Base-by-base conservation (phyloP, 2,329 filamentous ascomycete species). In the Setomelanomma holmii region DNA sequence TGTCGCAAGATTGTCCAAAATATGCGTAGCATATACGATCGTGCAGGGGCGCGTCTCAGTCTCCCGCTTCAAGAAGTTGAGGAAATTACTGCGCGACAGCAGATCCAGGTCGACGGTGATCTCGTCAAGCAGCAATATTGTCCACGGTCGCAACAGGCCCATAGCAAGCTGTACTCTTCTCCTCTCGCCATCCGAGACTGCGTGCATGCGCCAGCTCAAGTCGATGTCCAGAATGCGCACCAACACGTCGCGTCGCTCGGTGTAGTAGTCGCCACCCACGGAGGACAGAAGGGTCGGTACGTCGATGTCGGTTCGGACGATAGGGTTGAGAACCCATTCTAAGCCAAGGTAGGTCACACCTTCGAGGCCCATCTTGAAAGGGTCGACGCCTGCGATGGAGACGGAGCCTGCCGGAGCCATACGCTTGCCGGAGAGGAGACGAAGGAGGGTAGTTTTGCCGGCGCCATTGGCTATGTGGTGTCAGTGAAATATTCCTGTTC, bases 271-370 rank as follows among this genome's bases (percentile, higher is more conserved):
- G 11, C 95, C 95, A 55, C 95, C 95, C 0, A 99, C 90, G 2
- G 87, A 91, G 42, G 86, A 80, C 21, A 99, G 86, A 5, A 99
- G 85, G 61, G 96, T 93, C 3, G 84, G 84, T 3, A 99, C 93
- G 53, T 91, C 91, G 63, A 99, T 96, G 76, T 99, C 95, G 23
- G 89, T 96, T 45, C 93, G 89, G 41, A 98, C 95, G 67, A 98
- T 96, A 42, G 90, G 91, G 80, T 98, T 98, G 8, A 99, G 84
- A 3, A 98, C 95, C 95, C 95, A 99, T 81, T 99, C 95, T 0
- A 97, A 86, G 1, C 95, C 95, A 6, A 99, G 89, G 76, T 99
- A 99, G 19, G 93, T 98, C 24, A 99, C 93, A 56, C 95, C 95
- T 77, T 96, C 90, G 22, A 97, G 86, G 10, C 88, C 86, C 30